Percentiles rank a stretch among this genome's conserved stretches.
Conservation (phyloP, 2,329 filamentous ascomycete genomes). For the Eurotiales sp. region DNA sequence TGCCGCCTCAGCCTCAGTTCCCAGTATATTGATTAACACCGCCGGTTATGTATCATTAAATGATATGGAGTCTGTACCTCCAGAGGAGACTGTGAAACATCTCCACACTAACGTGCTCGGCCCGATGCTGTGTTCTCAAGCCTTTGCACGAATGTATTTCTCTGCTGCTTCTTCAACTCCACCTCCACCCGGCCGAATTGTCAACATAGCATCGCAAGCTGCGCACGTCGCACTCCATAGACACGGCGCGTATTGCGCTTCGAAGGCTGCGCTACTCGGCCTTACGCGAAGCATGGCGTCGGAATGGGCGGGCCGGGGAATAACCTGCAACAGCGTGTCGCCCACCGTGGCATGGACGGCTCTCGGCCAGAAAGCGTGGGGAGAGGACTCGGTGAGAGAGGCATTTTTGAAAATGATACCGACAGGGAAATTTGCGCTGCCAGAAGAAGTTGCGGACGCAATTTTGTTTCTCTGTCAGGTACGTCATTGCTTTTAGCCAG, state of each 20-base stretch:
- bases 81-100: slow-evolving; percentile 43
- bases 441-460: slow-evolving; percentile 38
- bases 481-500: slow-evolving; percentile 12
- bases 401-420: slow-evolving; percentile 37
- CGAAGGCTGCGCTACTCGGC: slow-evolving; percentile 44
- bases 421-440: slow-evolving; percentile 36
- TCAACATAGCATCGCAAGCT: slow-evolving; percentile 46
- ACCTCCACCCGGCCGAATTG: slow-evolving; percentile 40
- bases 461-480: slow-evolving; percentile 39
- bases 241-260: slow-evolving; percentile 48
- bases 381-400: slow-evolving; percentile 31
- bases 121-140: slow-evolving; percentile 44
- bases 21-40: slow-evolving; percentile 41
- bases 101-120: slow-evolving; percentile 45
- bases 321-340: slow-evolving; percentile 45
- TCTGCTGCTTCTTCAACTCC: slow-evolving; percentile 19
- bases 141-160: slow-evolving; percentile 43
- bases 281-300: slow-evolving; percentile 45
- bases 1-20: slow-evolving; percentile 29
- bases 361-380: slow-evolving; percentile 44
- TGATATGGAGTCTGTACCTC: slow-evolving; percentile 40
- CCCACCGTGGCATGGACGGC: slow-evolving; percentile 48
- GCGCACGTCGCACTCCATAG: slow-evolving; percentile 44
- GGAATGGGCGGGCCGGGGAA: slow-evolving; percentile 45
- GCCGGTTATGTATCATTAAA: slow-evolving; percentile 46